Evolutionary conservation across 129 eudicot species (phyloP), one percentile per base, ranked within the genome.

Genomic region (Artemisia argyi): DNA sequence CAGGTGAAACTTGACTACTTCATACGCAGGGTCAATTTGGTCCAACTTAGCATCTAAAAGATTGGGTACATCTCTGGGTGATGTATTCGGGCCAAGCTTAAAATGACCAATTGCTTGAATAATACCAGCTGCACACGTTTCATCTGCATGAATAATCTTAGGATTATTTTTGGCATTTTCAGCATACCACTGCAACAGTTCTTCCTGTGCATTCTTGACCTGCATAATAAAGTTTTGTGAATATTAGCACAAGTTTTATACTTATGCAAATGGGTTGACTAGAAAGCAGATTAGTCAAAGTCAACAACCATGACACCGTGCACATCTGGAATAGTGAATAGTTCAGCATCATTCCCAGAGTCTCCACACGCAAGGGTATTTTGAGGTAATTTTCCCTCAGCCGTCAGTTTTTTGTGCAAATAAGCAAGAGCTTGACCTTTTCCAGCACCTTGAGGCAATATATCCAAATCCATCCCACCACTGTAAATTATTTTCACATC

Each of bases 341-440:
- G 82, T 76, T 92, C 97, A 57, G 97, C 97, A 79, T 92, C 96
- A 81, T 92, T 92, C 65, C 97, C 97, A 32, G 97, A 92, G 62
- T 92, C 97, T n/a, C 97, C 97, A 72, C 97, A 92, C 13, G 78
- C 97, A 74, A 91, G 94, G 50, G 97, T 92, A 80, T 81, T 92
- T 10, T 56, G 70, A 2, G 97, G 96, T 63, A 83, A 76, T 74
- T 83, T 88, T 16, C 85, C 87, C 78, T 76, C 89, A 0, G 79
- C 68, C 57, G 61, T 84, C 26, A 91, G 79, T 75, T 79, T 88
- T 61, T 86, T 82, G 59, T 68, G 97, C 88, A 91, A 63, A 84
- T 91, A 91, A 61, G 97, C 93, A 76, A 91, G 92, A 68, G 97
- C 97, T 81, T 91, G 97, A 47, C 96, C 97, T 88, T 91, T 91